Conservation (phyloP, 2,329 filamentous ascomycete genomes). For the Colletotrichum sidae region DNA sequence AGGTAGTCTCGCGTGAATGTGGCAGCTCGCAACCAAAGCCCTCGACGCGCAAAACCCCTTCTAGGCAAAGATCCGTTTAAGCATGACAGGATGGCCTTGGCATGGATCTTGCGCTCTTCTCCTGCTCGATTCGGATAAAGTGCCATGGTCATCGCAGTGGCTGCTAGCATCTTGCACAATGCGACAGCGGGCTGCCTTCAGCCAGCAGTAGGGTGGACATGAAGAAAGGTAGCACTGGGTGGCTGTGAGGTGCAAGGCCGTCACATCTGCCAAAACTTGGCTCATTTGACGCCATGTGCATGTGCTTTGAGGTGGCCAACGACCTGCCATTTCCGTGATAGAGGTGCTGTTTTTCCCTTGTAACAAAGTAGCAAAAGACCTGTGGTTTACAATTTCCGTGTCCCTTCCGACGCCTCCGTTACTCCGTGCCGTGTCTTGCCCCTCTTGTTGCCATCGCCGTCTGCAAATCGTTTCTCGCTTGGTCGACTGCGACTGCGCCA, state of each 20-base stretch:
- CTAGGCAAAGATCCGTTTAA: slow-evolving; percentile 17
- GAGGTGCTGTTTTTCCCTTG: slow-evolving; percentile 27
- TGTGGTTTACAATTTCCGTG: background rate
- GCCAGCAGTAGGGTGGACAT: background rate
- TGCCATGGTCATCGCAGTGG: background rate
- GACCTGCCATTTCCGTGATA: slow-evolving; percentile 26
- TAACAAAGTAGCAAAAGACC: background rate
- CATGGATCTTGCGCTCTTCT: slow-evolving; percentile 2
- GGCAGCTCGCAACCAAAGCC: slow-evolving; percentile 6
- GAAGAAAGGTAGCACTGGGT: slow-evolving; percentile 12
- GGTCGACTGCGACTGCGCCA: slow-evolving; percentile 11
- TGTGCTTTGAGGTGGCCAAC: slow-evolving; percentile 3
- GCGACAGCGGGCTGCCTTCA: background rate
- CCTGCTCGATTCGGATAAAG: slow-evolving; percentile 23
- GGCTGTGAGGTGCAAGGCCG: background rate
- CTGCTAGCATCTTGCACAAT: background rate
- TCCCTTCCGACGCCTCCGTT: slow-evolving; percentile 1
- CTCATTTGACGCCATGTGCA: background rate
- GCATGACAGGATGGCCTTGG: slow-evolving; percentile 1
- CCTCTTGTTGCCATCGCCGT: slow-evolving; percentile 1
- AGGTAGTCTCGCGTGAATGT: slow-evolving; percentile 5
- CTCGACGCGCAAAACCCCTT: background rate
- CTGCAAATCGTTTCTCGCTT: background rate
- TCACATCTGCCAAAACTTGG: background rate
- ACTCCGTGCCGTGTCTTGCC: slow-evolving; percentile 14